A percentile compares a stretch with the other conserved stretches of the same genome.
Evolutionary conservation across 176 grass and related monocot genomes (phyloP).

Genomic region (Triticum urartu): DNA sequence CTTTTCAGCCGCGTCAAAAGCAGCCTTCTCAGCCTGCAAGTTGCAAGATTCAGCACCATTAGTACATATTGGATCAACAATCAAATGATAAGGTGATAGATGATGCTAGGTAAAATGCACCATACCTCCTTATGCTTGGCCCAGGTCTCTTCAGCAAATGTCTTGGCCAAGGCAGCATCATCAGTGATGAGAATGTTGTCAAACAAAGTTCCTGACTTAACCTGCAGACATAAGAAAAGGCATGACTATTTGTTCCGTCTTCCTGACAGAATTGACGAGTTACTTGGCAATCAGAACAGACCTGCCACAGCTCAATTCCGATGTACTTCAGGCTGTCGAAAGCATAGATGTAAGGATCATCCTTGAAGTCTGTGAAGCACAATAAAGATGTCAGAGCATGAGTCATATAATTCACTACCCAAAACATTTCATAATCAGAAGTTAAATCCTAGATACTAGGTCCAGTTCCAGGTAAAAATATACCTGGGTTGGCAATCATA

Average conservation of each 20-base stretch:
- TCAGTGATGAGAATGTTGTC: slow-evolving; percentile 85
- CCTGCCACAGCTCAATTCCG: slow-evolving; percentile 76
- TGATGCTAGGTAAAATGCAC: not conserved
- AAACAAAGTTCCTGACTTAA: slow-evolving; percentile 92
- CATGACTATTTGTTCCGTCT: not conserved
- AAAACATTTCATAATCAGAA: not conserved
- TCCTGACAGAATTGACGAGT: not conserved
- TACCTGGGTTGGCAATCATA: slow-evolving; percentile 94
- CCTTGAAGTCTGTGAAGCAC: slow-evolving; percentile 79
- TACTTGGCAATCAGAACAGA: slow-evolving; percentile 13
- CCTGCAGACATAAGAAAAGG: slow-evolving; percentile 42
- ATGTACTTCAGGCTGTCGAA: slow-evolving; percentile 82
- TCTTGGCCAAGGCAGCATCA: slow-evolving; percentile 69
- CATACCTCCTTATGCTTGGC: slow-evolving; percentile 74
- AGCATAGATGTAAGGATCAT: slow-evolving; percentile 79
- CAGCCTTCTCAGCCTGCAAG: slow-evolving; percentile 81
- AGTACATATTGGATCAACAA: not conserved
- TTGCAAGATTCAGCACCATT: not conserved
- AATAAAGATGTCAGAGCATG: not conserved
- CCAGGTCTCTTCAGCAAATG: slow-evolving; percentile 87
- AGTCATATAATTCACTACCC: not conserved
- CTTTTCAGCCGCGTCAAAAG: slow-evolving; percentile 92
- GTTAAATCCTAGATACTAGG: not conserved
- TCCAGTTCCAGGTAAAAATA: slow-evolving; percentile 1
- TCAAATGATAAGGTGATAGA: not conserved